phyloP scores from a whole-genome alignment of 1,284 basidiomycete species.

The Marasmius oreades region DNA sequence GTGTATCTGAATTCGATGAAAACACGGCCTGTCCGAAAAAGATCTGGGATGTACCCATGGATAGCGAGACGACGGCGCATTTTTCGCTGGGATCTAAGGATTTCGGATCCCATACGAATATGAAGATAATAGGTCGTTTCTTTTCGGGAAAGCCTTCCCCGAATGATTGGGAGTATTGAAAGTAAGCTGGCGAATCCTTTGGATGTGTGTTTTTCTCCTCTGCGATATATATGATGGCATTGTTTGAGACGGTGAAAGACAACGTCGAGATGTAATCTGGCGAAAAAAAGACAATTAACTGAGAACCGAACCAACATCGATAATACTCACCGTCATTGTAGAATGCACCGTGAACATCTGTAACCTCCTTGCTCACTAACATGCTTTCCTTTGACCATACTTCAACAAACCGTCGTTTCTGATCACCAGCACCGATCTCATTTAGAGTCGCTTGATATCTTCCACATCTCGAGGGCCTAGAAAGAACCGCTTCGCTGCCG shows the following conservation, averaged over 20 bases:
- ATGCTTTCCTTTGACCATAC: constrained; percentile 48
- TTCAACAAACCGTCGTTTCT: constrained; percentile 56
- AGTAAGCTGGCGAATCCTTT: constrained; percentile 8
- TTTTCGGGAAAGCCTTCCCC: constrained; percentile 10
- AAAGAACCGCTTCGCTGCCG: constrained; percentile 39
- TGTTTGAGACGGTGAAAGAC: constrained; percentile 9
- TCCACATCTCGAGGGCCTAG: constrained; percentile 42
- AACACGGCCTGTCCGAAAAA: constrained; percentile 53
- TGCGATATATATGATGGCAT: constrained; percentile 7
- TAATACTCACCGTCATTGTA: constrained; percentile 59
- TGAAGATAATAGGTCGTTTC: constrained; percentile 5
- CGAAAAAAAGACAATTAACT: not conserved
- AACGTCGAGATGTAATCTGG: constrained; percentile 11
- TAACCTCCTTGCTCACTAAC: constrained; percentile 50
- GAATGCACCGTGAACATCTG: constrained; percentile 55
- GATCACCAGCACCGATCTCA: constrained; percentile 27
- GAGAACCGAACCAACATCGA: too few relatives aligned
- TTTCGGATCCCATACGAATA: constrained; percentile 7
- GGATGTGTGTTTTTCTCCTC: constrained; percentile 9
- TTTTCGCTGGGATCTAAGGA: not conserved
- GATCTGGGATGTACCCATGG: not conserved
- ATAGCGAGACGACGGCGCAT: not conserved
- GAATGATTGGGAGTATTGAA: constrained; percentile 10
- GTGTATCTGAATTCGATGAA: constrained; percentile 29
- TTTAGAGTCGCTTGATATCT: constrained; percentile 43